Evolutionary conservation across 169 alveolate species (phyloP).

Genomic region (Pseudocohnilembus persalinus): DNA sequence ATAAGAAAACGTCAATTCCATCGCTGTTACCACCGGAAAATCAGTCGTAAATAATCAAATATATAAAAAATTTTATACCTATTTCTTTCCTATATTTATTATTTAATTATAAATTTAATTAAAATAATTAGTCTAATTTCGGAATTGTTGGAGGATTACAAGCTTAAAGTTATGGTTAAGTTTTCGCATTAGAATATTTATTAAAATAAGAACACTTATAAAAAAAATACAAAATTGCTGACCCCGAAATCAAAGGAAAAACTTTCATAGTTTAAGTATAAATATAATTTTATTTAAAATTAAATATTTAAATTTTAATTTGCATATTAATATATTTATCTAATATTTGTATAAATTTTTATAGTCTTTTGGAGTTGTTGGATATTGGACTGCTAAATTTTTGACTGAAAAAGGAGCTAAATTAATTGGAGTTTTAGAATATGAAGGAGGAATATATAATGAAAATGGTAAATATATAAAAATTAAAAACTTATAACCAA

Average conservation of each 20-base stretch:
- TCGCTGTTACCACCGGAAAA: constrained; percentile 66
- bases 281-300: constrained; percentile 12
- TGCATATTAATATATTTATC: neutral
- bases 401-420: constrained; percentile 46
- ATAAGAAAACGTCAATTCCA: constrained; percentile 53
- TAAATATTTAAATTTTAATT: neutral
- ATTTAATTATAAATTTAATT: neutral
- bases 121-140: constrained; percentile 30
- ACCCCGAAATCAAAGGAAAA: constrained; percentile 46
- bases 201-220: constrained; percentile 30
- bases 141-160: constrained; percentile 63
- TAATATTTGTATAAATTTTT: neutral
- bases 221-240: constrained; percentile 26
- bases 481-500: too few species aligned
- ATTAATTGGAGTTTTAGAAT: constrained; percentile 51
- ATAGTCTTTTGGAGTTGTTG: constrained; percentile 58
- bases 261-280: constrained; percentile 52
- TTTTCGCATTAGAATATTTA: constrained; percentile 33
- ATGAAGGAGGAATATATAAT: constrained; percentile 54
- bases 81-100: neutral
- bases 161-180: constrained; percentile 55
- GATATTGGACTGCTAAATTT: constrained; percentile 52
- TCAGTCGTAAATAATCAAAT: constrained; percentile 33
- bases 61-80: too few species aligned
- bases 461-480: constrained; percentile 45